A percentile compares a stretch with the other conserved stretches of the same genome.
phyloP scores from a whole-genome alignment of 345 rosid species.

The Ceriops tagal region DNA sequence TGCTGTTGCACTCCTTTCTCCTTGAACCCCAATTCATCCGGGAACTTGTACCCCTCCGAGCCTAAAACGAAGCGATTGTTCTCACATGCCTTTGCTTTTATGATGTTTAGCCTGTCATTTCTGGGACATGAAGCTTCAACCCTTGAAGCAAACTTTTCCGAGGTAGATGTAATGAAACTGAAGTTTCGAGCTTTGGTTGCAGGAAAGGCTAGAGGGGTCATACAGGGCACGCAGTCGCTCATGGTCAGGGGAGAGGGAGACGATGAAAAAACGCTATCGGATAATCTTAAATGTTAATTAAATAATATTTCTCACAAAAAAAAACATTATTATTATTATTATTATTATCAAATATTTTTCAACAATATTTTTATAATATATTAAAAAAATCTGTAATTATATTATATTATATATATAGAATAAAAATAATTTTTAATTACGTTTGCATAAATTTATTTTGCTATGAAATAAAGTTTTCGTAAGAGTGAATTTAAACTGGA shows the following conservation, averaged over 20 bases:
- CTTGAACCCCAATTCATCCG: constrained; percentile 35
- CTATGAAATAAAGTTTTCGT: no score
- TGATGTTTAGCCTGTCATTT: constrained; percentile 14
- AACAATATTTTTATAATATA: no score
- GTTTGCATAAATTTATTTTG: no score
- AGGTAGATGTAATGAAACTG: background rate
- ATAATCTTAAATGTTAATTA: no score
- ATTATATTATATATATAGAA: no score
- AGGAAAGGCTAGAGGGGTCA: constrained; percentile 19
- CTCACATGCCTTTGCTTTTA: constrained; percentile 4
- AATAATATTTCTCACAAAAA: no score
- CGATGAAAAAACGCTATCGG: no score
- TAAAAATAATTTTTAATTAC: no score
- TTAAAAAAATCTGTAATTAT: no score
- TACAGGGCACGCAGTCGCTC: constrained; percentile 35
- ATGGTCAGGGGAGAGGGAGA: constrained; percentile 13
- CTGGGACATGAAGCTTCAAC: background rate
- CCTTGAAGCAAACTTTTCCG: background rate
- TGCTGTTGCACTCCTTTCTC: constrained; percentile 23
- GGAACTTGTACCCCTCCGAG: constrained; percentile 9
- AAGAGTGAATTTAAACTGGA: no score
- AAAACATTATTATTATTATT: no score
- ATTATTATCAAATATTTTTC: no score
- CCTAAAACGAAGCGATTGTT: background rate
- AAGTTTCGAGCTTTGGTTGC: constrained; percentile 12